These are phyloP conservation scores for Phialophora verrucosa DNA, from an alignment of 2,329 filamentous ascomycete species.

Conservation along the genomic window DNA sequence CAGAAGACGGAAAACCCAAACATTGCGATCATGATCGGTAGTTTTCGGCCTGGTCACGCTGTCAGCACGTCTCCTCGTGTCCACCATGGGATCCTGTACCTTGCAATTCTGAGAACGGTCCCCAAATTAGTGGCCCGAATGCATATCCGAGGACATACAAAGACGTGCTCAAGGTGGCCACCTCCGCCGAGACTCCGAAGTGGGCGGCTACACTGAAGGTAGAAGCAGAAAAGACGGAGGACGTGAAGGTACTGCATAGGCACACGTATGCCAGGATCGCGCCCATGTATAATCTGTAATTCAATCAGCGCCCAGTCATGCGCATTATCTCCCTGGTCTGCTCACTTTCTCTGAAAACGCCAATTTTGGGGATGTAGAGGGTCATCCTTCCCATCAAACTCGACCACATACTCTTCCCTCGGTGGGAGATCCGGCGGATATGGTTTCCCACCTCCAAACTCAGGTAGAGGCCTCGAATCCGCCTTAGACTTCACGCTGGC, in stretches of 20 bases:
- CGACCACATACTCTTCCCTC: conserved; percentile 66
- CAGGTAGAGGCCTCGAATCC: conserved; percentile 46
- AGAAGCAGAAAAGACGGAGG: conserved; percentile 71
- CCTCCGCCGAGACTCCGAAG: conserved; percentile 61
- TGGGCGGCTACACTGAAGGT: conserved; percentile 62
- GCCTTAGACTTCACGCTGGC: conserved; percentile 42
- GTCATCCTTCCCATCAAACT: conserved; percentile 83
- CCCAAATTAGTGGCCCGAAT: conserved; percentile 57
- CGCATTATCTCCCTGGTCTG: background rate
- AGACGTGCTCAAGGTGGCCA: conserved; percentile 49
- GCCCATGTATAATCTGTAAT: conserved; percentile 31
- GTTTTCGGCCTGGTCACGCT: conserved; percentile 45
- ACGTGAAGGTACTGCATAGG: conserved; percentile 58
- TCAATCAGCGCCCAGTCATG: background rate
- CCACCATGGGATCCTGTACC: conserved; percentile 33
- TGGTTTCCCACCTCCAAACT: conserved; percentile 61
- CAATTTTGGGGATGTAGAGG: conserved; percentile 88
- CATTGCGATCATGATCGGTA: conserved; percentile 56
- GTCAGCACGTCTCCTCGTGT: conserved; percentile 1
- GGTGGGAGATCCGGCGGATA: conserved; percentile 62
- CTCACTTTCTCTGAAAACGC: conserved; percentile 72
- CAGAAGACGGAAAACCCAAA: conserved; percentile 60
- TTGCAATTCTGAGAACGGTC: conserved; percentile 59
- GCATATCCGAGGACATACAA: conserved; percentile 56
- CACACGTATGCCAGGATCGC: conserved; percentile 40